phyloP scores from a whole-genome alignment of 2,329 filamentous ascomycete genomes.

The Hypomyces perniciosus region DNA sequence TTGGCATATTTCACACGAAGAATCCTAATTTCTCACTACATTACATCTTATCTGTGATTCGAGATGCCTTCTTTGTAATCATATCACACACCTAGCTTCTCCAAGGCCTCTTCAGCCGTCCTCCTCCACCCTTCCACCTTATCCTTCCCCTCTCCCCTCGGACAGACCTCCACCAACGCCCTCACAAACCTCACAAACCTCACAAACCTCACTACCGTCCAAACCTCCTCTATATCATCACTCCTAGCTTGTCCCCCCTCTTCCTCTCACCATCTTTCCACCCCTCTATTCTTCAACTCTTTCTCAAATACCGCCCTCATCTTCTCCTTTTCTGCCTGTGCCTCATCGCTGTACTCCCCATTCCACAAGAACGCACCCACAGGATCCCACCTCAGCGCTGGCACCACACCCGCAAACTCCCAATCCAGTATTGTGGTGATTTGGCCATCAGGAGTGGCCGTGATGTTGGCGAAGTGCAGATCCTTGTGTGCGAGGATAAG shows the following conservation, averaged over 20 bases:
- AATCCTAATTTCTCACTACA: too few relatives aligned
- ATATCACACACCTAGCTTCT: slow-evolving; percentile 11
- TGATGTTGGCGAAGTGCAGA: slow-evolving; percentile 32
- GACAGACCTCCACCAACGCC: slow-evolving; percentile 25
- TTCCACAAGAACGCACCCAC: slow-evolving; percentile 31
- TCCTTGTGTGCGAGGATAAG: slow-evolving; percentile 31
- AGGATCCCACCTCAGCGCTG: slow-evolving; percentile 30
- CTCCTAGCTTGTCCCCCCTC: slow-evolving; percentile 7
- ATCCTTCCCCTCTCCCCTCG: slow-evolving; percentile 19
- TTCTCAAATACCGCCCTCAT: slow-evolving; percentile 22
- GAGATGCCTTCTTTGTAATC: not conserved
- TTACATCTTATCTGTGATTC: too few relatives aligned
- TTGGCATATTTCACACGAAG: too few relatives aligned
- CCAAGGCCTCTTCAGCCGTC: slow-evolving; percentile 11
- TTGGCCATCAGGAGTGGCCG: slow-evolving; percentile 21
- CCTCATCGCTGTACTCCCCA: slow-evolving; percentile 15
- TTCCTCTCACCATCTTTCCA: slow-evolving; percentile 14
- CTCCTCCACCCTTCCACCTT: slow-evolving; percentile 17
- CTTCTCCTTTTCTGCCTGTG: slow-evolving; percentile 19
- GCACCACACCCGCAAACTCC: slow-evolving; percentile 33
- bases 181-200: slow-evolving; percentile 23
- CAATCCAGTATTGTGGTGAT: slow-evolving; percentile 32
- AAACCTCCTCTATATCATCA: slow-evolving; percentile 21
- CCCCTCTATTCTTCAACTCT: slow-evolving; percentile 16
- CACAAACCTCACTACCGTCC: slow-evolving; percentile 22